Base-by-base conservation (phyloP, 2,329 filamentous ascomycete genomes). In the Metarhizium rileyi region DNA sequence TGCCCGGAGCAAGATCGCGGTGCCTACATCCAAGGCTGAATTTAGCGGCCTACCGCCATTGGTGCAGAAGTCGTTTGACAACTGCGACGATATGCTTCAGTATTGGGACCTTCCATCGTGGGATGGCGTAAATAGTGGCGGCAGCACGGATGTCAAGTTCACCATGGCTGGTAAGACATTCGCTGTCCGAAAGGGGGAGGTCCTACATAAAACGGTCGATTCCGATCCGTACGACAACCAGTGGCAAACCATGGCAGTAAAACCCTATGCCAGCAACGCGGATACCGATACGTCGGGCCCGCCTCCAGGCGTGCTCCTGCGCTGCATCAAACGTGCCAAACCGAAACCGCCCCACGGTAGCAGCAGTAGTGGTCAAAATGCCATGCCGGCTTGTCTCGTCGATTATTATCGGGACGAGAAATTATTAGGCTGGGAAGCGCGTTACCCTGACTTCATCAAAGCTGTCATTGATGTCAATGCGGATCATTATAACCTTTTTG, bases 41-140 rank as follows among this genome's bases (percentile, higher is more conserved):
- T 41, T 62, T 22, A 47, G 35, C 26, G 51, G 52, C 22, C 35
- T 64, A 9, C 61, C 61, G 4, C 52, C 57, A 4, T 55, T 56
- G 7, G 57, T 66, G 46, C 55, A 55, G 30, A 60, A 59, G 44
- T 56, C 57, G n/a, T 61, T 64, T 20, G 58, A 60, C 25, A 61
- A 63, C 48, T 63, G 61, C 56, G 56, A 62, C 23, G 49, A 54
- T 30, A 64, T 65, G 58, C 54, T 66, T 16, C 54, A 61, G 33
- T 14, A 55, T 30, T 64, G 61, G 61, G 55, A 60, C 20, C 53
- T 61, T 5, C 61, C 61, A 18, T 49, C 43, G 18, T 64, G 59
- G 58, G 53, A 55, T 20, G 56, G 48, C 10, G 52, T 54, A 10
- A 46, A 56, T n/a, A 53, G 46, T 7, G 53, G 56, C 14, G 48